A percentile compares a stretch with the other conserved stretches of the same genome.
phyloP scores from a whole-genome alignment of 352 stramenopile species.

The Globisporangium polare region DNA sequence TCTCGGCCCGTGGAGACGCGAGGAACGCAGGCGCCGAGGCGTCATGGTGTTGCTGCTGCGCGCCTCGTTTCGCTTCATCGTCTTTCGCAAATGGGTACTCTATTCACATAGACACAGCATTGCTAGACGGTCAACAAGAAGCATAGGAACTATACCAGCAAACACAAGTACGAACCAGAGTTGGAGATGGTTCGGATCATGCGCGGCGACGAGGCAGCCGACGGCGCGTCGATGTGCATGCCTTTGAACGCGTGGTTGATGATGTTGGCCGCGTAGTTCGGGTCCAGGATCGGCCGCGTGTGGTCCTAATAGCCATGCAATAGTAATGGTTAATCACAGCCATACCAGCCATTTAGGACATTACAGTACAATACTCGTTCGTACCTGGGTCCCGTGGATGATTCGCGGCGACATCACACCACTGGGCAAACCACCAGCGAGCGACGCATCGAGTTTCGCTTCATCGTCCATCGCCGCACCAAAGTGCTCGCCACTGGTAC shows the following conservation, averaged over 20 bases:
- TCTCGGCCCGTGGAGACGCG: constrained; percentile 7
- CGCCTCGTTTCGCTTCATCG: constrained; percentile 32
- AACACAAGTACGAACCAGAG: constrained; percentile 27
- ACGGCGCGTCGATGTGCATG: constrained; percentile 35
- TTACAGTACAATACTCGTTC: not conserved
- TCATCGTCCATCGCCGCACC: constrained; percentile 31
- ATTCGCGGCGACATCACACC: constrained; percentile 40
- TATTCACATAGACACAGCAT: constrained; percentile 10
- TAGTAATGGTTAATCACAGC: not conserved
- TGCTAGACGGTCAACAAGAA: not conserved
- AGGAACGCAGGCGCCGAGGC: constrained; percentile 15
- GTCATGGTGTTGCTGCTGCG: constrained; percentile 3
- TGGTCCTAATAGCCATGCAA: constrained; percentile 12
- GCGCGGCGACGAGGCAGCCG: constrained; percentile 40
- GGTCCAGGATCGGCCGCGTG: constrained; percentile 24
- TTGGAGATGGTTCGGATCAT: constrained; percentile 65
- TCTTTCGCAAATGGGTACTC: constrained; percentile 71
- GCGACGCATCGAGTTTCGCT: constrained; percentile 18
- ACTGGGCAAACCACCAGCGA: constrained; percentile 25
- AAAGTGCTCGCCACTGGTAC: constrained; percentile 21
- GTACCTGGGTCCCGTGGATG: constrained; percentile 34
- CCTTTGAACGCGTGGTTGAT: constrained; percentile 70
- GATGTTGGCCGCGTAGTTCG: constrained; percentile 46
- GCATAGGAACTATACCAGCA: not conserved
- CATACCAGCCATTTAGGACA: not conserved